These are phyloP conservation scores for Pseudogymnoascus sp. DNA, from an alignment of 2,329 filamentous ascomycete genomes.

Conservation along the genomic window DNA sequence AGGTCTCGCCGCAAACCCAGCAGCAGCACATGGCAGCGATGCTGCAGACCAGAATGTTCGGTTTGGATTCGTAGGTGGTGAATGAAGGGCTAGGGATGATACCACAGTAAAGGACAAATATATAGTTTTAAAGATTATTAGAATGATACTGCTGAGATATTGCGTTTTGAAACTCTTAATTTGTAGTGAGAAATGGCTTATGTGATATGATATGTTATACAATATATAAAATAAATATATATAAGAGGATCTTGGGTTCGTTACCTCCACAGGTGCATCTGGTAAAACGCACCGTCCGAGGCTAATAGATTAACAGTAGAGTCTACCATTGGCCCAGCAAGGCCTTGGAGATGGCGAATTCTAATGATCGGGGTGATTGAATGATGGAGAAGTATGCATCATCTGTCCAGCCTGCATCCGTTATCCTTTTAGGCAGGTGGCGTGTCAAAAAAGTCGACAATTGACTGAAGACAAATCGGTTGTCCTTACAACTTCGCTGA, in stretches of 20 bases:
- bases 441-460: not conserved
- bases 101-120: no score
- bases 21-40: not conserved
- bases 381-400: not conserved
- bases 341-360: not conserved
- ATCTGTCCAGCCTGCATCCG: not conserved
- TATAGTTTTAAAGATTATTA: no score
- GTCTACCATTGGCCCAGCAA: not conserved
- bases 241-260: not conserved
- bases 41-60: not conserved
- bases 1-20: not conserved
- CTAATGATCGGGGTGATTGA: not conserved
- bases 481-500: not conserved
- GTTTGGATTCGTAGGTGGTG: not conserved
- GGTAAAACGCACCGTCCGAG: not conserved
- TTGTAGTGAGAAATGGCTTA: not conserved
- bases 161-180: not conserved
- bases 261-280: not conserved
- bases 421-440: not conserved
- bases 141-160: not conserved
- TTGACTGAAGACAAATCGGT: not conserved
- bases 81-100: not conserved
- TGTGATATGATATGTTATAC: not conserved
- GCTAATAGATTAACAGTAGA: not conserved
- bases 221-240: not conserved